phyloP scores from a whole-genome alignment of 208 protist species.

The Novymonas esmeraldas region DNA sequence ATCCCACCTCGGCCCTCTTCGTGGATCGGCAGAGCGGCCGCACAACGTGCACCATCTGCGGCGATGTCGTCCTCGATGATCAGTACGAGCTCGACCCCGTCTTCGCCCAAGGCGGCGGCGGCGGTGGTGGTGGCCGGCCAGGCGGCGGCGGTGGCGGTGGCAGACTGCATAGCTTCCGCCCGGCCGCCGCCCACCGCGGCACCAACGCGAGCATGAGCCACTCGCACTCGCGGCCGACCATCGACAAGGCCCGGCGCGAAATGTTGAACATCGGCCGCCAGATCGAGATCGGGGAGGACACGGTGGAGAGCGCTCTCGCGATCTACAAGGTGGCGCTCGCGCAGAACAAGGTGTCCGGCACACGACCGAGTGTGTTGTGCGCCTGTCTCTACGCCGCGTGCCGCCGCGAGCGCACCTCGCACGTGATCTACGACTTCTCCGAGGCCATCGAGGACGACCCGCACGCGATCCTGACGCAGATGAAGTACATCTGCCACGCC shows the following conservation, averaged over 20 bases:
- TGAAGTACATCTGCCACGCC: constrained; percentile 75
- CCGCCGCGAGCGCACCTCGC: constrained; percentile 76
- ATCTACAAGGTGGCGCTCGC: constrained; percentile 82
- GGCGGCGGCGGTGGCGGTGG: constrained; percentile 22
- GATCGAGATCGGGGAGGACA: constrained; percentile 78
- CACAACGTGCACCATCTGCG: constrained; percentile 84
- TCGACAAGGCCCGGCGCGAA: constrained; percentile 80
- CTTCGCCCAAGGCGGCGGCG: constrained; percentile 51
- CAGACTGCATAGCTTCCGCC: constrained; percentile 48
- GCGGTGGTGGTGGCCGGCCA: constrained; percentile 11
- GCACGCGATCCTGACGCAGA: constrained; percentile 69
- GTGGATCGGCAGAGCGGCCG: constrained; percentile 58
- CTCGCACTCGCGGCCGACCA: constrained; percentile 54
- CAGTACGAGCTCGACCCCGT: constrained; percentile 85
- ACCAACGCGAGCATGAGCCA: constrained; percentile 13
- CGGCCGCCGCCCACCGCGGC: constrained; percentile 33
- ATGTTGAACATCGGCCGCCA: constrained; percentile 79
- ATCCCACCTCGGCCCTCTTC: constrained; percentile 75
- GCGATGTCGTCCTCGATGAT: constrained; percentile 65
- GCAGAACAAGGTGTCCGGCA: constrained; percentile 78
- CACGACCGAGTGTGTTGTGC: constrained; percentile 66
- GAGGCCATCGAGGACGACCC: constrained; percentile 55
- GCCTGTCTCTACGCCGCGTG: constrained; percentile 90
- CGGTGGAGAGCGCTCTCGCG: constrained; percentile 75
- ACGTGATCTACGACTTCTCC: constrained; percentile 93